These are phyloP conservation scores for Botrytis sinoallii DNA, from an alignment of 2,329 filamentous ascomycete species.

Conservation along the genomic window DNA sequence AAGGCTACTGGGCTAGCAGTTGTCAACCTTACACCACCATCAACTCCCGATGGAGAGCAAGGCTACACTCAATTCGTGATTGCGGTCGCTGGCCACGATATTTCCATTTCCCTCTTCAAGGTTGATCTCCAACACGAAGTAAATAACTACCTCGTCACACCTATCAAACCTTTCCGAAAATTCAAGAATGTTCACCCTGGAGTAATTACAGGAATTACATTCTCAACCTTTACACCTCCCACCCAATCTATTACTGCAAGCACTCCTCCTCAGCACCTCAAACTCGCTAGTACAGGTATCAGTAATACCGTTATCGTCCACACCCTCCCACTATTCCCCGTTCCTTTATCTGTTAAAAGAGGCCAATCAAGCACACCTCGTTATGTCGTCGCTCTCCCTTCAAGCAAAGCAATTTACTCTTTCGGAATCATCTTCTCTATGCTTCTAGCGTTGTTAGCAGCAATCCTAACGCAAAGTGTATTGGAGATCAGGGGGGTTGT, in stretches of 20 bases:
- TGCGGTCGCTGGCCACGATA: conserved; percentile 76
- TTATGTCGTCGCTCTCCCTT: conserved; percentile 36
- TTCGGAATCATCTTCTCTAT: conserved; percentile 28
- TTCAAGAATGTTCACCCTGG: conserved; percentile 54
- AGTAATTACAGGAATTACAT: conserved; percentile 57
- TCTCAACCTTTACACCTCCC: conserved; percentile 45
- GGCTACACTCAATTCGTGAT: conserved; percentile 74
- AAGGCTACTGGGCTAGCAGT: conserved; percentile 78
- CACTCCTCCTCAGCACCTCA: conserved; percentile 35
- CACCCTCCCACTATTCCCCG: conserved; percentile 37
- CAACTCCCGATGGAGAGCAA: conserved; percentile 48
- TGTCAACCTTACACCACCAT: conserved; percentile 59
- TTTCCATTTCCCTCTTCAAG: conserved; percentile 74
- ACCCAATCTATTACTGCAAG: conserved; percentile 30
- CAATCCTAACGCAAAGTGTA: conserved; percentile 34
- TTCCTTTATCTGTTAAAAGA: conserved; percentile 33
- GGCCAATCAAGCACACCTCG: conserved; percentile 35
- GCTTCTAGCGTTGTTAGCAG: conserved; percentile 28
- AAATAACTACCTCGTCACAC: conserved; percentile 48
- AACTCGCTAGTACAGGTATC: conserved; percentile 37
- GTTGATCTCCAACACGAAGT: conserved; percentile 61
- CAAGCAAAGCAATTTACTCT: conserved; percentile 28
- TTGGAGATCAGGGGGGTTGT: conserved; percentile 35
- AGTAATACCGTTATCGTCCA: conserved; percentile 39
- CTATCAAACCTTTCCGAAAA: conserved; percentile 52